Conservation (phyloP, 1,284 basidiomycete genomes). For the Bondarzewia mesenterica region DNA sequence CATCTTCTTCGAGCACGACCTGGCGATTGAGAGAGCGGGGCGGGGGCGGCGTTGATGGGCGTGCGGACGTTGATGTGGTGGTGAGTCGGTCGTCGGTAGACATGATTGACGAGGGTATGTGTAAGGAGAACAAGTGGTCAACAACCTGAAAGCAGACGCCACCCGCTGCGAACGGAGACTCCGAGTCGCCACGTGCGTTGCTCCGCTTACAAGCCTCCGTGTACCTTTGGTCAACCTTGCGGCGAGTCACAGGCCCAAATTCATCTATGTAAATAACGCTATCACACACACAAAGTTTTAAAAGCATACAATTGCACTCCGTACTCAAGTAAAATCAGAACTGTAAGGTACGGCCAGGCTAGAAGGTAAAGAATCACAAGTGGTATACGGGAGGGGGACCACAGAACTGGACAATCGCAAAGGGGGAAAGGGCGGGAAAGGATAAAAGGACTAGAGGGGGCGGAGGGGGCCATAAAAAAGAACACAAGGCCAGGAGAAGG, state of each 20-base stretch:
- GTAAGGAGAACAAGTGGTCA: too few species aligned
- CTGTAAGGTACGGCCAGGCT: conserved; percentile 6
- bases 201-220: too few species aligned
- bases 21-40: conserved; percentile 62
- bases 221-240: too few species aligned
- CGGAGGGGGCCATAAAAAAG: not conserved
- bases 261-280: too few species aligned
- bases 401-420: conserved; percentile 1
- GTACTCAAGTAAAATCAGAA: conserved; percentile 6
- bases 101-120: too few species aligned
- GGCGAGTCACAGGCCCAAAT: too few species aligned
- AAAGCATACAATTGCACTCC: conserved; percentile 3
- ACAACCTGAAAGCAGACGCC: too few species aligned
- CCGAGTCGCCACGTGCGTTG: too few species aligned
- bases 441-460: too few species aligned
- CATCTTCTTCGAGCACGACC: conserved; percentile 85
- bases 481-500: not conserved
- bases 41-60: too few species aligned
- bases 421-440: too few species aligned
- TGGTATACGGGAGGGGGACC: not conserved
- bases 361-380: conserved; percentile 2
- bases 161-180: too few species aligned
- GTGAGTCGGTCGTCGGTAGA: not conserved
- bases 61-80: not conserved
- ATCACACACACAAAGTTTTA: not conserved